These are phyloP conservation scores for Rubia balearica DNA, from an alignment of 305 asterid genomes.

Conservation along the genomic window DNA sequence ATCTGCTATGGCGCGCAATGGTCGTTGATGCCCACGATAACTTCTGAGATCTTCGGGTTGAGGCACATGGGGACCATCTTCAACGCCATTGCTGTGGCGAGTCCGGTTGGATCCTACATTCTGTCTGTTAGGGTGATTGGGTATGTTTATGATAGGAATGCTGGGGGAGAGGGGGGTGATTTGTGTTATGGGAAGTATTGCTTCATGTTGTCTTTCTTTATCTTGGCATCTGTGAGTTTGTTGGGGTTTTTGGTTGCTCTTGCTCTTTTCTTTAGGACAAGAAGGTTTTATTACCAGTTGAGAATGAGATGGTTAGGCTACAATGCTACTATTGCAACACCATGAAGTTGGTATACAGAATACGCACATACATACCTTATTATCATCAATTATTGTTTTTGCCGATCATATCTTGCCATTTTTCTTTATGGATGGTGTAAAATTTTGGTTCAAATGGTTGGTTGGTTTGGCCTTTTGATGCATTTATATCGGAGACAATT, in stretches of 20 bases:
- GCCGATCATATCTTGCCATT: too few species aligned
- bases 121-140: conserved; percentile 82
- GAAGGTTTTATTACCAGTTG: conserved; percentile 35
- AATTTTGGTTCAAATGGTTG: too few species aligned
- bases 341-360: background rate
- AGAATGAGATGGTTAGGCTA: conserved; percentile 21
- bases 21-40: conserved; percentile 29
- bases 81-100: conserved; percentile 70
- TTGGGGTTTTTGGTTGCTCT: conserved; percentile 58
- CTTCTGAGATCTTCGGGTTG: conserved; percentile 67
- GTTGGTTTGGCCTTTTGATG: too few species aligned
- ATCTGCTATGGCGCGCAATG: conserved; percentile 28
- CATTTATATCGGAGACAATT: too few species aligned
- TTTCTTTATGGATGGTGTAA: too few species aligned
- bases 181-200: conserved; percentile 68
- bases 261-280: conserved; percentile 48
- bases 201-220: conserved; percentile 72
- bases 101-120: conserved; percentile 81
- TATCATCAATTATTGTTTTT: too few species aligned
- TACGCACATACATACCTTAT: too few species aligned
- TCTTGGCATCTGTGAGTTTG: conserved; percentile 52
- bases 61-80: conserved; percentile 83
- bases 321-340: conserved; percentile 3
- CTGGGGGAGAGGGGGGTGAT: conserved; percentile 24
- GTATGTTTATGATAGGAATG: conserved; percentile 53